Evolutionary conservation across 352 stramenopile genomes (phyloP), one percentile per base, ranked within the genome.

Genomic region (Phytophthora pistaciae): DNA sequence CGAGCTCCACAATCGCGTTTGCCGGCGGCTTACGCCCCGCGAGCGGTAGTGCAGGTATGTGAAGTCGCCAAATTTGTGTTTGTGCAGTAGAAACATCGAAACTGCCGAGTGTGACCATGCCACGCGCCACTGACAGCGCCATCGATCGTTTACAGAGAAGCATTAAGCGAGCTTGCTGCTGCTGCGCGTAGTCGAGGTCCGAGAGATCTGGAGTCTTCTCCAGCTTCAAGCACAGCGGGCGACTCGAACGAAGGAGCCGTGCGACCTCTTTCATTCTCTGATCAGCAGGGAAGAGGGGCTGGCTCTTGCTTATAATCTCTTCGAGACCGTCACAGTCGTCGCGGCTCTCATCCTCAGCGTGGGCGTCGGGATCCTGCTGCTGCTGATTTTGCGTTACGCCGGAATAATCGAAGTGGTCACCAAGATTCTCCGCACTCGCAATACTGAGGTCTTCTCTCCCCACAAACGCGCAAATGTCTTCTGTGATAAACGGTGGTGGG

Each of bases 51-150:
- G 90, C 78, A 44, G 98, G 98, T 27, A 99, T 88, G 20, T 84
- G 80, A 20, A 99, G 79, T 27, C 92, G 85, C 86, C 80, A 96
- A 60, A 80, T 98, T 76, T 83, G 94, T 58, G 71, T 95, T 76
- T 85, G 88, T 20, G 67, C 85, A 23, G 65, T 82, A 60, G 52
- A 70, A 50, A 84, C 60, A 60, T 97, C 82, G 31, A 99, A 87
- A 56, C 90, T 98, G 0, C 96, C 96, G 49, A 99, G 77, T 5
- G 97, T 99, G 16, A 99, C 77, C 98, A 99, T 99, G 7, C 97
- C 98, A 72, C 98, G 82, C 0, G 97, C 98, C 8, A 99, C 78
- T 1, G 94, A 88, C 3, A 98, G 75, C 7, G 98, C 91, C 78
- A 99, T 97, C 0, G 92, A 94, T 54, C 98, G 87, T 62, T 97